Conservation (phyloP, 306 rosid species). For the Ormosia semicastrata region DNA sequence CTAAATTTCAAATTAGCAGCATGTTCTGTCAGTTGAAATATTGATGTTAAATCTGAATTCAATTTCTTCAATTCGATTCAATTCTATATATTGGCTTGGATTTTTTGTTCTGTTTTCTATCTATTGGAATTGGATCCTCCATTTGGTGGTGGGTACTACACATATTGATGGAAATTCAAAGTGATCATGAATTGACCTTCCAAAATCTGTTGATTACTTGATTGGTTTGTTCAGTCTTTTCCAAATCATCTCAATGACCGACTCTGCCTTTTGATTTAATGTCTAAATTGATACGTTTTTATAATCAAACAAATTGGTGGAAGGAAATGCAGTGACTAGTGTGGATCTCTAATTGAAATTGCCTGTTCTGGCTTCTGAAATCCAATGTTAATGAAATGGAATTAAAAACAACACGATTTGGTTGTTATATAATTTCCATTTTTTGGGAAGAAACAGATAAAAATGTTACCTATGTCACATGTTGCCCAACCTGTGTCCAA, state of each 20-base stretch:
- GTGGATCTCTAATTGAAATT: not conserved
- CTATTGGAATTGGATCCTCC: not conserved
- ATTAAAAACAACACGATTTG: not conserved
- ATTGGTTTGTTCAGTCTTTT: not conserved
- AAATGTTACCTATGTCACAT: not conserved
- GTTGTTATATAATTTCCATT: not conserved
- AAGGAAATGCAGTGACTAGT: not conserved
- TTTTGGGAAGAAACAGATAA: not conserved
- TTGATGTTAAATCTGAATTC: conserved; percentile 7
- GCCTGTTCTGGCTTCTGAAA: not conserved
- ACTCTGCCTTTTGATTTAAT: not conserved
- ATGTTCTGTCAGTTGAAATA: not conserved
- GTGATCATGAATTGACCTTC: not conserved
- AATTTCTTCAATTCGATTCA: conserved; percentile 21
- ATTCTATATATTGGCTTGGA: not conserved
- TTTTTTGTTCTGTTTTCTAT: not conserved
- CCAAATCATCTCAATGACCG: not conserved
- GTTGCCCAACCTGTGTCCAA: not conserved
- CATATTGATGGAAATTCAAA: conserved; percentile 5
- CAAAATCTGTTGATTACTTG: not conserved
- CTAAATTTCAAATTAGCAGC: not conserved
- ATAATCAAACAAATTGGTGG: not conserved
- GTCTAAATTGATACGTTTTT: not conserved
- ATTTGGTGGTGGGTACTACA: not conserved
- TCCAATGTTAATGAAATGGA: not conserved